Evolutionary conservation across 257 asterid species (phyloP).

Genomic region (Salvia rosmarinus): DNA sequence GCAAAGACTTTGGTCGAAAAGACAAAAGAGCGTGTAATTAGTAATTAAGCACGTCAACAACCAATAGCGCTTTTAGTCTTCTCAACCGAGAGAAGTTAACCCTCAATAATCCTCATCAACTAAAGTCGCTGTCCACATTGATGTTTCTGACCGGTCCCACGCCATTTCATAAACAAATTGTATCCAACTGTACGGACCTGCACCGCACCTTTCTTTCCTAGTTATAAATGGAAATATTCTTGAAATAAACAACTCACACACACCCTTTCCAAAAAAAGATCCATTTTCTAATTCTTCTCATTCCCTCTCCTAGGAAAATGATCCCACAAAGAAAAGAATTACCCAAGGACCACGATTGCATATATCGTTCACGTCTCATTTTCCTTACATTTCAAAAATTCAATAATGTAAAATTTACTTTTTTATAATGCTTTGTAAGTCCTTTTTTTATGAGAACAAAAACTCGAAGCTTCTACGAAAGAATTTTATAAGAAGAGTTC

Average conservation of each 20-base stretch:
- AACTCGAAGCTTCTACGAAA: too few relatives aligned
- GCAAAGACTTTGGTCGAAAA: not conserved
- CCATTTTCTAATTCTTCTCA: too few relatives aligned
- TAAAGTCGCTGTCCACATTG: not conserved
- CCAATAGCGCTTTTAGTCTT: constrained; percentile 9
- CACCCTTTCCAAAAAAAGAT: too few relatives aligned
- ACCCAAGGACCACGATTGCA: not conserved
- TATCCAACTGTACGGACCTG: not conserved
- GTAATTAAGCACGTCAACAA: not conserved
- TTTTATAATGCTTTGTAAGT: too few relatives aligned
- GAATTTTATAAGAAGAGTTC: too few relatives aligned
- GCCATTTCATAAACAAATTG: not conserved
- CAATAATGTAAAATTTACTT: not conserved
- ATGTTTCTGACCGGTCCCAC: not conserved
- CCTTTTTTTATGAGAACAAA: too few relatives aligned
- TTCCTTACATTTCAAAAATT: not conserved
- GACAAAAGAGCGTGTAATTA: not conserved
- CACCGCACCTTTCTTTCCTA: too few relatives aligned
- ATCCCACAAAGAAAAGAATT: too few relatives aligned
- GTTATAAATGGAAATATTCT: too few relatives aligned
- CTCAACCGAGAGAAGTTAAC: not conserved
- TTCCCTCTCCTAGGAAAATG: too few relatives aligned
- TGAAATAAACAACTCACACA: too few relatives aligned
- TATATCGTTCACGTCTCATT: not conserved
- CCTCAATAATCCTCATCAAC: not conserved